Base-by-base conservation (phyloP, 192 early-diverging fungal genomes). In the Coemansia biformis region DNA sequence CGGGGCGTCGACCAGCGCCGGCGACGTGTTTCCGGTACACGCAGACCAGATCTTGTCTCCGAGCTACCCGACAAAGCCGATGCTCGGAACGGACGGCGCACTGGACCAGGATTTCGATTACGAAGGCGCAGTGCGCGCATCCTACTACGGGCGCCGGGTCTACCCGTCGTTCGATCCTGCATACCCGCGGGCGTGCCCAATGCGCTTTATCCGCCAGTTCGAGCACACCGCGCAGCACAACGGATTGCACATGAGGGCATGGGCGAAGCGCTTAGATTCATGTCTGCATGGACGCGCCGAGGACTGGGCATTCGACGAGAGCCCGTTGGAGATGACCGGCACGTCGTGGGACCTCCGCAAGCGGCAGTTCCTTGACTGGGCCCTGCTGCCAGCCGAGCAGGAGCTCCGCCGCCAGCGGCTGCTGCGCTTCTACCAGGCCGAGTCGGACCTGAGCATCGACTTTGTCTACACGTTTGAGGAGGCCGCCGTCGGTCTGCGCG, bases 231-330 rank as follows among this genome's bases (percentile, higher is more conserved):
- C 70, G 10, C 63, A 66, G 43, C 70, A 74, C 48, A 74, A 74
- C 31, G 63, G 63, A 0, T 46, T 74, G 37, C 63, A 51, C 11
- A 38, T 50, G 37, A 61, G 61, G 54, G 50, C 51, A 16, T 74
- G 70, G 70, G 63, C 70, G 9, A 66, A 54, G n/a, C 32, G 70
- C 16, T 24, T 74, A 19, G 57, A 74, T 51, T 60, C 70, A 19
- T 74, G 70, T 22, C 47, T 74, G 24, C 50, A 62, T 11, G 70
- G 70, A 0, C 58, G 58, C 1, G 63, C 63, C 13, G 70, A 57
- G 38, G 70, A 74, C 63, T 74, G 70, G 70, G 63, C 70, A 22
- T 74, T 74, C 30, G 70, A 62, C 29, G 70, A 74, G 45, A 48
- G 59, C 11, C 70, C 70, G 34, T 33, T 74, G 5, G 70, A 74